Evolutionary conservation across 2,329 filamentous ascomycete species (phyloP).

Genomic region (Zasmidium citrigriseum): DNA sequence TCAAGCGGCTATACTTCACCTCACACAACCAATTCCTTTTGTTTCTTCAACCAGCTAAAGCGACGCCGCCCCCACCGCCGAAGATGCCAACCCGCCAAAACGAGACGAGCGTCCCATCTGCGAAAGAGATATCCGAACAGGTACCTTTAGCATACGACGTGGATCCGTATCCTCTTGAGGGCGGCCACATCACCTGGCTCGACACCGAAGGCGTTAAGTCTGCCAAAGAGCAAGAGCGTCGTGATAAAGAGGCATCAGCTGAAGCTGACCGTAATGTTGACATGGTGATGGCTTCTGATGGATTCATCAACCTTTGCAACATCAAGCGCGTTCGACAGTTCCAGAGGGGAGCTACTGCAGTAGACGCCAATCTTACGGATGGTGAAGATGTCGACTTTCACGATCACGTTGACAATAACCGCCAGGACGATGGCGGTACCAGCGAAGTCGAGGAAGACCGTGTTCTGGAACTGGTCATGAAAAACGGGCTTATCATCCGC

Average conservation of each 20-base stretch:
- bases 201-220: slow-evolving; percentile 35
- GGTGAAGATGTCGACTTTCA: slow-evolving; percentile 59
- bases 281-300: slow-evolving; percentile 61
- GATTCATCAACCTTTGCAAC: slow-evolving; percentile 63
- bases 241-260: slow-evolving; percentile 61
- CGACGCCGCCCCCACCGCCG: slow-evolving; percentile 58
- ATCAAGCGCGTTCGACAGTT: slow-evolving; percentile 60
- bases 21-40: slow-evolving; percentile 64
- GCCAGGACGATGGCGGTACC: slow-evolving; percentile 55
- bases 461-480: slow-evolving; percentile 62
- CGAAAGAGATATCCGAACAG: slow-evolving; percentile 56
- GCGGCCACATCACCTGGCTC: slow-evolving; percentile 61
- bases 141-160: slow-evolving; percentile 64
- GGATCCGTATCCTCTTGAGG: slow-evolving; percentile 58
- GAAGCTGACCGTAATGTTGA: slow-evolving; percentile 60
- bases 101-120: slow-evolving; percentile 52
- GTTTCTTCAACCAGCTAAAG: slow-evolving; percentile 62
- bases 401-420: slow-evolving; percentile 36
- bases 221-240: slow-evolving; percentile 48
- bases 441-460: slow-evolving; percentile 57
- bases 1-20: slow-evolving; percentile 66
- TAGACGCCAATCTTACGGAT: slow-evolving; percentile 53
- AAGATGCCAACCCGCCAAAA: slow-evolving; percentile 46
- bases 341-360: slow-evolving; percentile 51
- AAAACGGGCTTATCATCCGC: slow-evolving; percentile 62